Evolutionary conservation across 2,329 filamentous ascomycete species (phyloP).

Genomic region (Diplodia intermedia): DNA sequence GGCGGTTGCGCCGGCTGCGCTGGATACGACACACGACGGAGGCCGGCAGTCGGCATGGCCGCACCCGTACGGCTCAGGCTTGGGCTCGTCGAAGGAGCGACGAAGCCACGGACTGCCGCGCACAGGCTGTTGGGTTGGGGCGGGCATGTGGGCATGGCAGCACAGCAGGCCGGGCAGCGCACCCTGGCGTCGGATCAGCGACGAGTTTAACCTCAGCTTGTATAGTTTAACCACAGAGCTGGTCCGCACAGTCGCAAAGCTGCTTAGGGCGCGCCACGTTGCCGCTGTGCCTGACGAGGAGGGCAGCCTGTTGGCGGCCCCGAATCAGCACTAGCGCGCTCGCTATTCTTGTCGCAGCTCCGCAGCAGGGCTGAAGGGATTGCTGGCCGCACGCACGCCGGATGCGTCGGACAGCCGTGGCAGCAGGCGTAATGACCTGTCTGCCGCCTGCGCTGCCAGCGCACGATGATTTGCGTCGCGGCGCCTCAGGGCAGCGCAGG

Average conservation of each 20-base stretch:
- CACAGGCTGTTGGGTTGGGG: not conserved
- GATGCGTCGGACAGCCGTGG: slow-evolving; percentile 15
- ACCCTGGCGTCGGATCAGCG: slow-evolving; percentile 18
- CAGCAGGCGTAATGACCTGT: slow-evolving; percentile 2
- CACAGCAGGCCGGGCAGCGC: not conserved
- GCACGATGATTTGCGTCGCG: slow-evolving; percentile 14
- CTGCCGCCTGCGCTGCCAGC: slow-evolving; percentile 7
- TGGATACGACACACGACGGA: slow-evolving; percentile 25
- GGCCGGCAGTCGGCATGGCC: slow-evolving; percentile 11
- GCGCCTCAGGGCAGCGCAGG: slow-evolving; percentile 3
- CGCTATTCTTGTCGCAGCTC: slow-evolving; percentile 30
- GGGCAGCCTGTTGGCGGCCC: slow-evolving; percentile 17
- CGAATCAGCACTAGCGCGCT: slow-evolving; percentile 25
- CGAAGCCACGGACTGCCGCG: not conserved
- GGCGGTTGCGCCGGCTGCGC: slow-evolving; percentile 21
- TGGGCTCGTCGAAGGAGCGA: not conserved
- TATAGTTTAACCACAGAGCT: slow-evolving; percentile 24
- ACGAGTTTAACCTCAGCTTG: slow-evolving; percentile 1
- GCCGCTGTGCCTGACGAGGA: slow-evolving; percentile 28
- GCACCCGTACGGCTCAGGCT: not conserved
- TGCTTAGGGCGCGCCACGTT: slow-evolving; percentile 30
- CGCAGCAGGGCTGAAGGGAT: slow-evolving; percentile 25
- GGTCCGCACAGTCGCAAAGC: slow-evolving; percentile 17
- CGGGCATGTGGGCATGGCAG: too few relatives aligned
- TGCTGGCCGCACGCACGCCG: slow-evolving; percentile 17